Conservation (phyloP, 1,284 basidiomycete species). For the Xerocomus minutiporus region DNA sequence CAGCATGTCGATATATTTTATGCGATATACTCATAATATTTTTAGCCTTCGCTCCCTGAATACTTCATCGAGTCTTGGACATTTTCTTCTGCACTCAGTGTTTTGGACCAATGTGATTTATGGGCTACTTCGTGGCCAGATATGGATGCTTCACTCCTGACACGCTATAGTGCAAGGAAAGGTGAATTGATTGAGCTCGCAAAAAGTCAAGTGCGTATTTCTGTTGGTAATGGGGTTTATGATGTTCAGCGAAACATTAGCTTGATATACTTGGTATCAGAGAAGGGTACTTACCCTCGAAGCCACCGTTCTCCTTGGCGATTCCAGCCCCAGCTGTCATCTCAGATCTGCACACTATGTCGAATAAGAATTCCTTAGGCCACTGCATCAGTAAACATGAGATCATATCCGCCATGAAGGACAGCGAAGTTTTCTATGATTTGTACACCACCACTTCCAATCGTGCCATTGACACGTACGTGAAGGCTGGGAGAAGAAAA, state of each 20-base stretch:
- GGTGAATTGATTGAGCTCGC: slow-evolving; percentile 82
- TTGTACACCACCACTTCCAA: slow-evolving; percentile 73
- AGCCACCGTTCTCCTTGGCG: slow-evolving; percentile 66
- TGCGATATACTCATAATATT: slow-evolving; percentile 15
- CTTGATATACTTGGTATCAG: slow-evolving; percentile 78
- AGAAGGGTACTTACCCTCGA: slow-evolving; percentile 64
- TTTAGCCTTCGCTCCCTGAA: slow-evolving; percentile 62
- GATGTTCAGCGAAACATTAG: slow-evolving; percentile 38
- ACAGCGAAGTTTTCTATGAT: slow-evolving; percentile 63
- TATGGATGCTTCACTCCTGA: slow-evolving; percentile 42
- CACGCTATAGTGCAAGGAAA: slow-evolving; percentile 63
- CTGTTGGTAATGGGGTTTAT: not conserved
- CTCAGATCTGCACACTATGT: slow-evolving; percentile 14
- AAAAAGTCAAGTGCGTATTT: slow-evolving; percentile 61
- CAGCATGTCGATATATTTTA: not conserved
- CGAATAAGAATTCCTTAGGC: slow-evolving; percentile 29
- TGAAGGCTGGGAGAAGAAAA: slow-evolving; percentile 73
- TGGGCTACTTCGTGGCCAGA: slow-evolving; percentile 55
- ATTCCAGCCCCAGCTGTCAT: slow-evolving; percentile 16
- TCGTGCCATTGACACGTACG: slow-evolving; percentile 79
- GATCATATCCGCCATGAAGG: slow-evolving; percentile 57
- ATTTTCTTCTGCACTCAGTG: slow-evolving; percentile 85
- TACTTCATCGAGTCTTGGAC: slow-evolving; percentile 93
- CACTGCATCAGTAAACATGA: slow-evolving; percentile 58
- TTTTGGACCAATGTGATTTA: slow-evolving; percentile 77